These are phyloP conservation scores for Fusarium fracticaudum DNA, from an alignment of 2,329 filamentous ascomycete genomes.

Conservation along the genomic window DNA sequence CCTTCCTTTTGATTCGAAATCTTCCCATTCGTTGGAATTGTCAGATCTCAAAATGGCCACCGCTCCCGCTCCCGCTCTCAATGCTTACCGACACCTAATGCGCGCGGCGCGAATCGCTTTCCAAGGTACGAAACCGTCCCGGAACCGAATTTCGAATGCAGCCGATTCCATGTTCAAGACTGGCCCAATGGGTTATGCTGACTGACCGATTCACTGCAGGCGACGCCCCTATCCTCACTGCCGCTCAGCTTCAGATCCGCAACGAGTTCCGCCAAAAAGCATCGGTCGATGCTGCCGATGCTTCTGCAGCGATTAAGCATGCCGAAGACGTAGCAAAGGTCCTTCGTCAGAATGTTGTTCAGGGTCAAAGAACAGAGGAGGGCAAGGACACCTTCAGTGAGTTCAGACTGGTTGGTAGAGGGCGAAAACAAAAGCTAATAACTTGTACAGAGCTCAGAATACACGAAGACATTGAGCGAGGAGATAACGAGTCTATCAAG, in stretches of 20 bases:
- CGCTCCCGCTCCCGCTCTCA: slow-evolving; percentile 66
- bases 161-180: too few relatives aligned
- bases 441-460: slow-evolving; percentile 77
- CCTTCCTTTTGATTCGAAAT: too few relatives aligned
- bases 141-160: not conserved
- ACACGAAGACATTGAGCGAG: slow-evolving; percentile 89
- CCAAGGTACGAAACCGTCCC: slow-evolving; percentile 64
- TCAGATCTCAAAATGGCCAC: slow-evolving; percentile 26
- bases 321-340: slow-evolving; percentile 86
- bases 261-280: slow-evolving; percentile 76
- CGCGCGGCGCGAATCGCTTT: slow-evolving; percentile 87
- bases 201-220: slow-evolving; percentile 58
- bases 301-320: slow-evolving; percentile 74
- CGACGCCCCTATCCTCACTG: slow-evolving; percentile 73
- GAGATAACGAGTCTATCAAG: slow-evolving; percentile 93
- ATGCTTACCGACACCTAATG: slow-evolving; percentile 83
- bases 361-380: slow-evolving; percentile 69
- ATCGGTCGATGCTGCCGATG: slow-evolving; percentile 64
- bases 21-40: not conserved
- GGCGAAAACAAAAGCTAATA: not conserved
- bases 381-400: slow-evolving; percentile 66
- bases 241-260: slow-evolving; percentile 78
- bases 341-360: slow-evolving; percentile 85
- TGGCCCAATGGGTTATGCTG: not conserved
- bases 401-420: not conserved